A percentile compares a stretch with the other conserved stretches of the same genome.
These are phyloP conservation scores for Sporothrix schenckii DNA, from an alignment of 2,329 filamentous ascomycete species.

Conservation along the genomic window DNA sequence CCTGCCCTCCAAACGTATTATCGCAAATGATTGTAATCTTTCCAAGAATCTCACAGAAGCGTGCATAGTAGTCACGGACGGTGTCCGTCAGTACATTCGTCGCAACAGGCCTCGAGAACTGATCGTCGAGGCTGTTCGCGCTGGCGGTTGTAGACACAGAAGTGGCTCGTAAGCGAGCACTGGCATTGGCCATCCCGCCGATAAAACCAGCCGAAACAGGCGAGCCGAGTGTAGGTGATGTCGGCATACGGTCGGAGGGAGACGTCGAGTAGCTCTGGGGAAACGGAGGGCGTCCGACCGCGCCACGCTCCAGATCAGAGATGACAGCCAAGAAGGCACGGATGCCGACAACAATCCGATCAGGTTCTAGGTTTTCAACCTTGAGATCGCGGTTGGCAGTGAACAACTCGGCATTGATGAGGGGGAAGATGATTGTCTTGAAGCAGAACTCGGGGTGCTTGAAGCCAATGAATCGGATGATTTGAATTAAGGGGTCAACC, in stretches of 20 bases:
- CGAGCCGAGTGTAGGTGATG: slow-evolving; percentile 55
- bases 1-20: slow-evolving; percentile 95
- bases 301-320: slow-evolving; percentile 84
- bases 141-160: slow-evolving; percentile 21
- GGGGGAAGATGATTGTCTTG: slow-evolving; percentile 85
- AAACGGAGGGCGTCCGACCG: slow-evolving; percentile 77
- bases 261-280: slow-evolving; percentile 62
- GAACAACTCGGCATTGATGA: slow-evolving; percentile 93
- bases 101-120: slow-evolving; percentile 67
- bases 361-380: slow-evolving; percentile 91
- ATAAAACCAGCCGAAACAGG: slow-evolving; percentile 35
- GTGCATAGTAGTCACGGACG: slow-evolving; percentile 80
- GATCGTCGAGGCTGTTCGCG: slow-evolving; percentile 57
- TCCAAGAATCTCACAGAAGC: slow-evolving; percentile 92
- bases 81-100: slow-evolving; percentile 69
- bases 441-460: slow-evolving; percentile 95
- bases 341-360: slow-evolving; percentile 96
- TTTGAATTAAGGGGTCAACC: slow-evolving; percentile 86
- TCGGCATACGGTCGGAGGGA: slow-evolving; percentile 50
- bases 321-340: slow-evolving; percentile 91
- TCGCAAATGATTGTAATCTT: slow-evolving; percentile 97
- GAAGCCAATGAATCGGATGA: slow-evolving; percentile 92
- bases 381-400: slow-evolving; percentile 73
- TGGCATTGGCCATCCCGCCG: not conserved
- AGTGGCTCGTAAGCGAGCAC: not conserved